Base-by-base conservation (phyloP, 2,329 filamentous ascomycete genomes). In the Pseudocercospora pini-densiflorae region DNA sequence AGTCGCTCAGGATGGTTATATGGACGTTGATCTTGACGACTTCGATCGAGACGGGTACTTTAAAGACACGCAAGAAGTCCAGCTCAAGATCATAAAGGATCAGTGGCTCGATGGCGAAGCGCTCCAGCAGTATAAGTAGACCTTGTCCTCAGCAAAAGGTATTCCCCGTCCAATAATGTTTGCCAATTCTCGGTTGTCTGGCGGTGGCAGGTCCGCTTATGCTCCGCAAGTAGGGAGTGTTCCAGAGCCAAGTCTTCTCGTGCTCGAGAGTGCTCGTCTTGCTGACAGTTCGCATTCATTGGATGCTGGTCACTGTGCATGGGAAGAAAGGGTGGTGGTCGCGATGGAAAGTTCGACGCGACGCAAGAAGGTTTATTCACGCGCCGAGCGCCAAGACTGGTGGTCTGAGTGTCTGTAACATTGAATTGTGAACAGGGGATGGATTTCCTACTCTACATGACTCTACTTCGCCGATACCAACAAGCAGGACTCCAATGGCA, bases 11-110 rank as follows among this genome's bases (percentile, higher is more conserved):
- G 3, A 66, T 16, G 72, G 72, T 3, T 73, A 68, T 27, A 47
- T 69, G 53, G 72, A 73, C 40, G n/a, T 71, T 12, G 40, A 49
- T 8, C 40, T 59, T n/a, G 71, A 73, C 53, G 68, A 71, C 31
- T 59, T 61, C 21, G 21, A 36, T 12, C 27, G 43, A 19, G 51
- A 55, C 16, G 51, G 51, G 31, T 62, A 55, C 27, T 55, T 62
- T 8, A 40, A 36, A 9, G 8, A 24, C 19, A 36, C 21, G 10
- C 60, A 62, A 51, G 60, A 51, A 12, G 49, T 62, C 16, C 60
- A 62, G 40, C 49, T 62, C 29, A 29, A 33, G 7, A 55, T 62
- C 60, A 62, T 62, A 49, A 62, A 62, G 60, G 60, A 62, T 43
- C 60, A 62, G 33, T 62, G 60, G 60, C 33, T 62, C 27, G 60